These are phyloP conservation scores for Phaeosphaeria sp. DNA, from an alignment of 2,329 filamentous ascomycete species.

Conservation along the genomic window DNA sequence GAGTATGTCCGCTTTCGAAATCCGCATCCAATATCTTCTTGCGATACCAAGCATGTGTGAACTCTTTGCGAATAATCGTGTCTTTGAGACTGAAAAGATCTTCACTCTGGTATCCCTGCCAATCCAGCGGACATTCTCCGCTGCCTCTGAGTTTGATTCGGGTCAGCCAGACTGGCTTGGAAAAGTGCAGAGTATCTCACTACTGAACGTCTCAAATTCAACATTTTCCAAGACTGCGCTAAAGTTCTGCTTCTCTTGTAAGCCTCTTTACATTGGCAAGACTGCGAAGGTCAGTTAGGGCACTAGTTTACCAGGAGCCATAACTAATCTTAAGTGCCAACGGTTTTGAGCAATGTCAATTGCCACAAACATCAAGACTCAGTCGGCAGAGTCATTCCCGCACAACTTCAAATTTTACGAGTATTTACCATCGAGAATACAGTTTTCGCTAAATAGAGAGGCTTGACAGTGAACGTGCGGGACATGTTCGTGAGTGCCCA, in stretches of 20 bases:
- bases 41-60: slow-evolving; percentile 50
- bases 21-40: slow-evolving; percentile 55
- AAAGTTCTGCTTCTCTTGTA: not conserved
- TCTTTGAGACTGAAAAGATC: slow-evolving; percentile 55
- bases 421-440: no score
- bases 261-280: not conserved
- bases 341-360: not conserved
- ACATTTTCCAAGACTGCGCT: not conserved
- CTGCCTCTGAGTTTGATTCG: slow-evolving; percentile 16
- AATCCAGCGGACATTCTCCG: slow-evolving; percentile 55
- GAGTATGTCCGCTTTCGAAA: slow-evolving; percentile 52
- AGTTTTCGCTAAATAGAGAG: no score
- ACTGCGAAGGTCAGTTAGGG: not conserved
- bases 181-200: not conserved
- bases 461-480: no score
- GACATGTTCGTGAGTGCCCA: no score
- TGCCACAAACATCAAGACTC: not conserved
- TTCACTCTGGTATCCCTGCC: slow-evolving; percentile 56
- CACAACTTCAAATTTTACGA: no score
- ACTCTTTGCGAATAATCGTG: slow-evolving; percentile 34
- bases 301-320: not conserved
- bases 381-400: no score
- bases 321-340: no score
- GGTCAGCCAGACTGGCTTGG: not conserved
- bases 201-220: not conserved